Percentiles rank a stretch among this genome's conserved stretches.
These are phyloP conservation scores for Wallacemonas sp. DNA, from an alignment of 208 protist species.

Conservation along the genomic window DNA sequence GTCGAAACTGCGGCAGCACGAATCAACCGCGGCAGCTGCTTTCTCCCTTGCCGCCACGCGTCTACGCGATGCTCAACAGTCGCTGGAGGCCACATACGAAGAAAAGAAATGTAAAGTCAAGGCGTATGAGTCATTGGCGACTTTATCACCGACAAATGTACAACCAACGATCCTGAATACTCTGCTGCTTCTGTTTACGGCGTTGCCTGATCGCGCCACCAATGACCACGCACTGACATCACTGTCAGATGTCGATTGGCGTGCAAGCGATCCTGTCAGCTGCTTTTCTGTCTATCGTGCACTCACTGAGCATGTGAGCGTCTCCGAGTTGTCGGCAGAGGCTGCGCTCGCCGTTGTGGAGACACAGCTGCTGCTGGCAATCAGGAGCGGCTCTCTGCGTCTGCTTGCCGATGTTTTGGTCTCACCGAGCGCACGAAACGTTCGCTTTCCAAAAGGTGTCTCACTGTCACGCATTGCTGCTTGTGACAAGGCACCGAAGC, in stretches of 20 bases:
- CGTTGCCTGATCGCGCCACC: neutral
- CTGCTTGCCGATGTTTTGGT: neutral
- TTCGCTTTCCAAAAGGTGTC: neutral
- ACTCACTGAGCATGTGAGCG: neutral
- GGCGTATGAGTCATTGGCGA: neutral
- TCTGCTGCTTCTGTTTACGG: neutral
- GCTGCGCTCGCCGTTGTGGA: neutral
- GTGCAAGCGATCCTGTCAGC: neutral
- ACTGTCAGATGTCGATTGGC: neutral
- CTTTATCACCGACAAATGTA: neutral
- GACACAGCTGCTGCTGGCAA: neutral
- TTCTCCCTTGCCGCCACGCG: neutral
- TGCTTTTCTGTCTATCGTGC: neutral
- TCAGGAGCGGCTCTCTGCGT: neutral
- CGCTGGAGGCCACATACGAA: neutral
- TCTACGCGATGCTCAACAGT: neutral
- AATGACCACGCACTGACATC: neutral
- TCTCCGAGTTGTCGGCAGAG: neutral
- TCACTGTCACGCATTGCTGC: neutral
- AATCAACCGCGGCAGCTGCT: neutral
- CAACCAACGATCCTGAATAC: constrained; percentile 5
- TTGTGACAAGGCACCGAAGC: neutral
- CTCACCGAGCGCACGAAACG: neutral
- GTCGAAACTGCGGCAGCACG: neutral
- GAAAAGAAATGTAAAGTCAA: neutral